Evolutionary conservation across 192 early-diverging fungal genomes (phyloP).

Genomic region (Pecoramyces ruminantium): DNA sequence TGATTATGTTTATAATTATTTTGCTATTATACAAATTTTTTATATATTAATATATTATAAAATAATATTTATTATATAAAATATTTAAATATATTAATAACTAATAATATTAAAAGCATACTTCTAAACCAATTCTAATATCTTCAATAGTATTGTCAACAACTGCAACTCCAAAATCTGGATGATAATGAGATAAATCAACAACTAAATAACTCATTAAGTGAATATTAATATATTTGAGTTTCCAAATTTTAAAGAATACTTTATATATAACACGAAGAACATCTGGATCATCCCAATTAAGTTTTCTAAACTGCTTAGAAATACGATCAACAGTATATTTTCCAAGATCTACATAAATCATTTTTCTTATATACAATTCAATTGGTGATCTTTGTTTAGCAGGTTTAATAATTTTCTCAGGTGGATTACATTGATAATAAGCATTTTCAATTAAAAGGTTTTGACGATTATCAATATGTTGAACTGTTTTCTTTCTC

Average conservation of each 20-base stretch:
- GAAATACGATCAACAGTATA: conserved; percentile 49
- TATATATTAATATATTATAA: too few relatives aligned
- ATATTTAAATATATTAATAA: not conserved
- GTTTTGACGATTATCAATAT: conserved; percentile 64
- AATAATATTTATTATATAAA: not conserved
- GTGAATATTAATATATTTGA: conserved; percentile 74
- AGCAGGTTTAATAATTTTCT: conserved; percentile 25
- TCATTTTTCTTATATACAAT: conserved; percentile 70
- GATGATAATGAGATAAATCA: conserved; percentile 61
- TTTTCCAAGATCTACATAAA: conserved; percentile 68
- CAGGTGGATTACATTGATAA: conserved; percentile 74
- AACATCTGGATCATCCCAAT: conserved; percentile 55
- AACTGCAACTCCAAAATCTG: conserved; percentile 72
- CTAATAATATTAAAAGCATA: too few relatives aligned
- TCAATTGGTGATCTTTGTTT: conserved; percentile 72
- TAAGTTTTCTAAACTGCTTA: conserved; percentile 50
- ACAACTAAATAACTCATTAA: conserved; percentile 63
- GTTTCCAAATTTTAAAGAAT: conserved; percentile 86
- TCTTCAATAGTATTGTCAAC: conserved; percentile 75
- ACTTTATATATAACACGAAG: conserved; percentile 44
- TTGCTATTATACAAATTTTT: too few relatives aligned
- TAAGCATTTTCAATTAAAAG: conserved; percentile 92
- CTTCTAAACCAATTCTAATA: conserved; percentile 75
- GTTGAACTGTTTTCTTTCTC: conserved; percentile 68
- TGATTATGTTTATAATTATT: conserved; percentile 92